Percentiles rank a stretch among this genome's conserved stretches.
phyloP scores from a whole-genome alignment of 441 rosid genomes.

The Euphorbia celastroides region DNA sequence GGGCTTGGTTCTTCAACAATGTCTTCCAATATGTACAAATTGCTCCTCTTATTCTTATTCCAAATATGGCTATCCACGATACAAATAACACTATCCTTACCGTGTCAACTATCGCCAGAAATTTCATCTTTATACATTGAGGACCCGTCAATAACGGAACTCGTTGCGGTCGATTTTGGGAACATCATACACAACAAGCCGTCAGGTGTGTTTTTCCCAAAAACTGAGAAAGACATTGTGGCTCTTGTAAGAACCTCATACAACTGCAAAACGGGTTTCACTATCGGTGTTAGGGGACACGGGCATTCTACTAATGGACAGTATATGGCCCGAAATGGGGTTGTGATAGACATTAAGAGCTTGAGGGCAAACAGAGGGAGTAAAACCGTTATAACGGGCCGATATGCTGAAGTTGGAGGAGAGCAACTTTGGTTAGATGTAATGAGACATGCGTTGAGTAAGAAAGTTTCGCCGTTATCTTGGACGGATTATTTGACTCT shows the following conservation, averaged over 20 bases:
- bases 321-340: slow-evolving; percentile 51
- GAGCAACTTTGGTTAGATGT: slow-evolving; percentile 78
- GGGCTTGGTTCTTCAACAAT: not conserved
- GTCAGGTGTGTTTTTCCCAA: slow-evolving; percentile 54
- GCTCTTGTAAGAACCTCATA: slow-evolving; percentile 39
- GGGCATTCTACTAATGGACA: slow-evolving; percentile 77
- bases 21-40: not conserved
- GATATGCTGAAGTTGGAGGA: slow-evolving; percentile 70
- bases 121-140: slow-evolving; percentile 24
- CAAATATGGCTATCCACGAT: slow-evolving; percentile 6
- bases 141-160: slow-evolving; percentile 34
- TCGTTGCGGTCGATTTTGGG: slow-evolving; percentile 71
- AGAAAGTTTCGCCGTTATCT: slow-evolving; percentile 60
- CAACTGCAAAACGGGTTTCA: slow-evolving; percentile 31
- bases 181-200: slow-evolving; percentile 48
- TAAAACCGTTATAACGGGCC: slow-evolving; percentile 23
- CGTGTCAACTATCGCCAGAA: slow-evolving; percentile 18
- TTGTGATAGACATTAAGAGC: slow-evolving; percentile 60
- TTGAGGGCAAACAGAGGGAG: slow-evolving; percentile 25
- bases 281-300: slow-evolving; percentile 60
- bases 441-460: slow-evolving; percentile 30
- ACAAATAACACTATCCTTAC: slow-evolving; percentile 23
- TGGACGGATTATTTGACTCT: slow-evolving; percentile 80
- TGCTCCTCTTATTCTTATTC: slow-evolving; percentile 24
- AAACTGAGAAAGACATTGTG: slow-evolving; percentile 39